phyloP scores from a whole-genome alignment of 345 rosid genomes.

The Acer yangbiense region DNA sequence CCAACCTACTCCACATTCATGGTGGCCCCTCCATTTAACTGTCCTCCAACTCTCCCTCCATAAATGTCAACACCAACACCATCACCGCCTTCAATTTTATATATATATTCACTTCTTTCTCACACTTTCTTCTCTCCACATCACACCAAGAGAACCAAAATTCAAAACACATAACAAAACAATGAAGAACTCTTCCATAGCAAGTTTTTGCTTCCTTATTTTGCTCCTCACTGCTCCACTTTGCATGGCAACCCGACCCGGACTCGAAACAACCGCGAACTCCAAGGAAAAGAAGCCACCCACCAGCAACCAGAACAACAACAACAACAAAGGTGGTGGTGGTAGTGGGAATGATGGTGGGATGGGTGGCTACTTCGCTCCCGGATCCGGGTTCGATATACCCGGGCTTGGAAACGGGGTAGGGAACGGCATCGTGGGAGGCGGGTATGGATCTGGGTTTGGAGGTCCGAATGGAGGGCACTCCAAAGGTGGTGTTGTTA shows the following conservation, averaged over 20 bases:
- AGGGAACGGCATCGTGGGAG: conserved; percentile 51
- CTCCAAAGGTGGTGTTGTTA: conserved; percentile 58
- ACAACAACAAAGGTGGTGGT: conserved; percentile 21
- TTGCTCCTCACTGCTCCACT: conserved; percentile 38
- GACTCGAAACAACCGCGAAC: conserved; percentile 1
- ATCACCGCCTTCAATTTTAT: not conserved
- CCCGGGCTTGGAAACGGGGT: conserved; percentile 59
- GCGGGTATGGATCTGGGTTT: conserved; percentile 67
- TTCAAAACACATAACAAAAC: not conserved
- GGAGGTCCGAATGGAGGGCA: conserved; percentile 77
- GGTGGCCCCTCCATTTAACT: conserved; percentile 36
- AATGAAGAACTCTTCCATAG: conserved; percentile 33
- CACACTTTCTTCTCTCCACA: not conserved
- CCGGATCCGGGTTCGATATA: conserved; percentile 48
- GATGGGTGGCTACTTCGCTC: conserved; percentile 49
- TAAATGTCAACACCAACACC: not conserved
- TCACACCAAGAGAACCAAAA: not conserved
- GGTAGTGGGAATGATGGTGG: conserved; percentile 46
- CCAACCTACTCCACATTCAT: conserved; percentile 32
- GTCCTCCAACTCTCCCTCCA: conserved; percentile 33
- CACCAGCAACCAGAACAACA: conserved; percentile 18
- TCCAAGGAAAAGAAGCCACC: conserved; percentile 22
- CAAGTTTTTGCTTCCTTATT: conserved; percentile 30
- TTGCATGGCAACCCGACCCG: conserved; percentile 43
- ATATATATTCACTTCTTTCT: not conserved